Evolutionary conservation across 2,329 filamentous ascomycete genomes (phyloP), one percentile per base, ranked within the genome.

Genomic region (Dothideomycetes sp.): DNA sequence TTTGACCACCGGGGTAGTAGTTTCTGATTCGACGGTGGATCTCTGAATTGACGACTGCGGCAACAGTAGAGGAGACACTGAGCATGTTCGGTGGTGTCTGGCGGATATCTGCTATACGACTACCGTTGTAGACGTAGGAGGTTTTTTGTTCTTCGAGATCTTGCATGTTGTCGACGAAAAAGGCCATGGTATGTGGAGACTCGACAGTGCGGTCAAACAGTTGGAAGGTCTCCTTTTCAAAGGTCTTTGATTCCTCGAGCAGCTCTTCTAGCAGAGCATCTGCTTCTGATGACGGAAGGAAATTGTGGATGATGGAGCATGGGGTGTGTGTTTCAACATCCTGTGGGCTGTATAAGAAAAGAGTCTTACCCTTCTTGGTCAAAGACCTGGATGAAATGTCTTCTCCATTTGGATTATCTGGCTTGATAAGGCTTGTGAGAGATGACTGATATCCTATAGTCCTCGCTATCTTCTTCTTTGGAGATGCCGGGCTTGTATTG

Each of bases 221-320:
- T 54, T 91, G 84, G 54, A 95, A 94, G 0, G 75, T 79, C 17
- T 76, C 73, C 46, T 72, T 76, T 36, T 78, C 68, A 54, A 87
- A 94, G 0, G 79, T 75, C 16, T 73, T 65, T 1, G 82, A 72
- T 60, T 95, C 86, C 2, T 71, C 62, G 1, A 95, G 62, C 29
- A 96, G 69, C 56, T 96, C 88, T 22, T 61, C 58, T 1, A 96
- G 66, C 10, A 98, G 68, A 1, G 71, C 68, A 47, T 86, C 81
- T 30, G 91, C 89, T 43, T 83, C 70, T 2, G 79, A 67, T 0
- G 69, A 19, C 0, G 85, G 78, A 0, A 98, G 68, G 50, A 96
- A 95, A 53, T 94, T 91, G 60, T 94, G 87, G 40, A 95, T 78
- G 48, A 96, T 83, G 9, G 84, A 88, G 61, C 88, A 95, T 1